A percentile compares a stretch with the other conserved stretches of the same genome.
These are phyloP conservation scores for Furculomyces boomerangus DNA, from an alignment of 371 early-diverging fungal genomes.

Conservation along the genomic window DNA sequence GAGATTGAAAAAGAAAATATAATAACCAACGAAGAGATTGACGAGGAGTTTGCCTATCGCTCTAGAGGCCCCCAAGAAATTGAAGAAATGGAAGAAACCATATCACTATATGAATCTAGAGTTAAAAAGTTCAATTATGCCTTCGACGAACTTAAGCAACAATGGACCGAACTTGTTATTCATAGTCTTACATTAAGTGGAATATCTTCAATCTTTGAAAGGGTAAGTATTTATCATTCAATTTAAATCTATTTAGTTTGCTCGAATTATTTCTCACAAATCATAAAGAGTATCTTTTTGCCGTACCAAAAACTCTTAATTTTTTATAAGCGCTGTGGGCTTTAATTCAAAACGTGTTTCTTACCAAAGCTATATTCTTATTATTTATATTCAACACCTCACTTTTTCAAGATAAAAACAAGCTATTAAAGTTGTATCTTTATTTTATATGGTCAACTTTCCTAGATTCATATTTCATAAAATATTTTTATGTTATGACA, in stretches of 20 bases:
- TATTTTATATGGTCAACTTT: too few relatives aligned
- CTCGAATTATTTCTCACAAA: too few relatives aligned
- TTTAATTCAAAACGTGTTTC: too few relatives aligned
- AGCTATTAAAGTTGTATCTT: too few relatives aligned
- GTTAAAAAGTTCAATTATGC: slow-evolving; percentile 72
- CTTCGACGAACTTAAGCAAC: slow-evolving; percentile 50
- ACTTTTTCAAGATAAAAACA: too few relatives aligned
- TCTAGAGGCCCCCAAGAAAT: slow-evolving; percentile 79
- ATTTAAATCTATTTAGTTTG: background rate
- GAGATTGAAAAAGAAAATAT: slow-evolving; percentile 71
- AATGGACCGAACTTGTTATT: slow-evolving; percentile 65
- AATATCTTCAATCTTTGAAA: slow-evolving; percentile 60
- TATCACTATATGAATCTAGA: slow-evolving; percentile 64
- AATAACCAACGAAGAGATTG: slow-evolving; percentile 33
- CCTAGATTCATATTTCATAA: too few relatives aligned
- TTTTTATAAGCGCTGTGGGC: too few relatives aligned
- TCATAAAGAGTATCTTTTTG: too few relatives aligned
- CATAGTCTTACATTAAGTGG: slow-evolving; percentile 77
- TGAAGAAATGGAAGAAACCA: slow-evolving; percentile 74
- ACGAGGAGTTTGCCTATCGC: slow-evolving; percentile 34
- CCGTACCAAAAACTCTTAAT: background rate
- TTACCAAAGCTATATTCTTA: too few relatives aligned
- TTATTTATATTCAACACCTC: too few relatives aligned
- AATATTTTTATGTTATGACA: too few relatives aligned
- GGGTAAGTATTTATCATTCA: slow-evolving; percentile 20